A percentile compares a stretch with the other conserved stretches of the same genome.
Conservation (phyloP, 108 stramenopile genomes). For the Nannochloropsis gaditana region DNA sequence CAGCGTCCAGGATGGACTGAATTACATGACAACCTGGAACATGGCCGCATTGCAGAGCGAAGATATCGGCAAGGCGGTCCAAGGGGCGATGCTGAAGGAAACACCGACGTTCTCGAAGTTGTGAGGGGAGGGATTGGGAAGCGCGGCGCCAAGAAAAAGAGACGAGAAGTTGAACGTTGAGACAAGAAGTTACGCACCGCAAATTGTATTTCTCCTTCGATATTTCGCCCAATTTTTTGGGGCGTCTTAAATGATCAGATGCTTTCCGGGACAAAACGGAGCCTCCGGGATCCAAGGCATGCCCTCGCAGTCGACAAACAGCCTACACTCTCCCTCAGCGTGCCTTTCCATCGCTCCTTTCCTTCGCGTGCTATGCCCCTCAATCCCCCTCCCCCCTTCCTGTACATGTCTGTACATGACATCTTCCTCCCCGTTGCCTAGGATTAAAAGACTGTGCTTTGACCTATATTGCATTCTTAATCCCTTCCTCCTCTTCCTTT, state of each 20-base stretch:
- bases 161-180: not conserved
- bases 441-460: too few species aligned
- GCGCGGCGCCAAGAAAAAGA: not conserved
- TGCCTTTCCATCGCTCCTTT: not conserved
- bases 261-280: too few species aligned
- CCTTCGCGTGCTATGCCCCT: not conserved
- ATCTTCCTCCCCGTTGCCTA: too few species aligned
- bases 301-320: too few species aligned
- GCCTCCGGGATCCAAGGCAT: too few species aligned
- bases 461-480: not conserved
- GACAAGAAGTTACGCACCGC: too few species aligned
- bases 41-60: constrained; percentile 49
- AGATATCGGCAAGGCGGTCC: constrained; percentile 41
- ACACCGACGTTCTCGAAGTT: constrained; percentile 48
- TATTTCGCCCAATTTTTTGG: too few species aligned
- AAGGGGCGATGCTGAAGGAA: constrained; percentile 29
- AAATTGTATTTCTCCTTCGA: too few species aligned
- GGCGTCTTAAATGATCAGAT: too few species aligned
- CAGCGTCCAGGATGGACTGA: constrained; percentile 37
- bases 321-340: too few species aligned
- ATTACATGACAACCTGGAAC: constrained; percentile 51
- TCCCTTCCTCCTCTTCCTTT: not conserved
- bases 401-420: not conserved
- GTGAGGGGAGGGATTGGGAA: constrained; percentile 19
- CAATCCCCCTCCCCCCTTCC: not conserved